These are phyloP conservation scores for Thalassiosira sp. DNA, from an alignment of 352 stramenopile species.

Conservation along the genomic window DNA sequence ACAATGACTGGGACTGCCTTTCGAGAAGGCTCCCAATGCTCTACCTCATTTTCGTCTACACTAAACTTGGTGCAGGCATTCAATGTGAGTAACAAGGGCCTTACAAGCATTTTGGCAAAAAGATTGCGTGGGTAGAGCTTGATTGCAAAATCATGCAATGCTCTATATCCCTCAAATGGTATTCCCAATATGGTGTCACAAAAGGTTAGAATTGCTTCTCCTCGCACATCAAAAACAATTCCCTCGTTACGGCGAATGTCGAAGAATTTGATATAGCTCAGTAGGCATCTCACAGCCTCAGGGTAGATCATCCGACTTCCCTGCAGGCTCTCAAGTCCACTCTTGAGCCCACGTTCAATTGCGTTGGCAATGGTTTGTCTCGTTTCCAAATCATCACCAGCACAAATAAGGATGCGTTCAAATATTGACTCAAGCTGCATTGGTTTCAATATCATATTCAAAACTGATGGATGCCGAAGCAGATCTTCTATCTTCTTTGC, in stretches of 20 bases:
- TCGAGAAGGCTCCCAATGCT: conserved; percentile 44
- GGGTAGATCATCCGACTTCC: conserved; percentile 64
- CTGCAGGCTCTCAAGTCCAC: conserved; percentile 56
- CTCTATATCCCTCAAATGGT: conserved; percentile 73
- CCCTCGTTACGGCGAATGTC: conserved; percentile 28
- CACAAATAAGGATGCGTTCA: conserved; percentile 41
- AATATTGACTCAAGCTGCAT: conserved; percentile 65
- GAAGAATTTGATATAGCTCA: conserved; percentile 71
- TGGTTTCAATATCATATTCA: conserved; percentile 74
- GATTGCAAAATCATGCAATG: conserved; percentile 57
- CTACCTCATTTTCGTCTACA: conserved; percentile 49
- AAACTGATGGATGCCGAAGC: conserved; percentile 59
- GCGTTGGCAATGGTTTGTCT: conserved; percentile 52
- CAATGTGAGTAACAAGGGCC: conserved; percentile 61
- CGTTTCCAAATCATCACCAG: conserved; percentile 29
- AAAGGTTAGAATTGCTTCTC: conserved; percentile 57
- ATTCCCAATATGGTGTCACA: conserved; percentile 73
- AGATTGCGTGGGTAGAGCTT: conserved; percentile 53
- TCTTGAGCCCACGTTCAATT: conserved; percentile 62
- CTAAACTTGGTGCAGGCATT: conserved; percentile 45
- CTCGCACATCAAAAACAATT: conserved; percentile 58
- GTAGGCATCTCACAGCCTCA: conserved; percentile 62
- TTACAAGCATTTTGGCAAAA: conserved; percentile 69
- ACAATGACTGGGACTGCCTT: conserved; percentile 61
- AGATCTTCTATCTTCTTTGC: conserved; percentile 61